Percentiles rank a stretch among this genome's conserved stretches.
Conservation (phyloP, 352 stramenopile genomes). For the Pythium aquatile region DNA sequence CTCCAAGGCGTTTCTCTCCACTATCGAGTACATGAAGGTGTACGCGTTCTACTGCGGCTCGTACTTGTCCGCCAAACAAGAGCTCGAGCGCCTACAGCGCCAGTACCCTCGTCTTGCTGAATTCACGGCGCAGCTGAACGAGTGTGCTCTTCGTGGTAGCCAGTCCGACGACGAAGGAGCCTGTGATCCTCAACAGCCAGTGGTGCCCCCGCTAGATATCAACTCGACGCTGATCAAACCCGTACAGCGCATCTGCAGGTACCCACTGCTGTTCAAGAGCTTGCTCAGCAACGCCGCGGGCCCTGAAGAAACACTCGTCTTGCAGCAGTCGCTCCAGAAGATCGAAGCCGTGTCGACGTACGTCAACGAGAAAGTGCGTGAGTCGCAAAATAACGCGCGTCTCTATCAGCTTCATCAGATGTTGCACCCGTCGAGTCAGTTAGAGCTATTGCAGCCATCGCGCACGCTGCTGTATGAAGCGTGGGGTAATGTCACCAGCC, state of each 20-base stretch:
- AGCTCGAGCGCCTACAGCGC: slow-evolving; percentile 42
- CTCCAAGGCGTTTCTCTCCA: slow-evolving; percentile 37
- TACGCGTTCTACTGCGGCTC: slow-evolving; percentile 67
- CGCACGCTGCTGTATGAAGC: slow-evolving; percentile 48
- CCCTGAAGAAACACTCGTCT: slow-evolving; percentile 30
- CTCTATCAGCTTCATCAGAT: slow-evolving; percentile 43
- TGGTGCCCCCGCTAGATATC: slow-evolving; percentile 35
- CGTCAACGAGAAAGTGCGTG: slow-evolving; percentile 64
- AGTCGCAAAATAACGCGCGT: slow-evolving; percentile 59
- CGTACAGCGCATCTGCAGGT: slow-evolving; percentile 69
- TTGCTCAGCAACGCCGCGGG: slow-evolving; percentile 37
- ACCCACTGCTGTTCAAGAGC: slow-evolving; percentile 56
- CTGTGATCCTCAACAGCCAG: neutral
- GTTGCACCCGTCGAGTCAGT: slow-evolving; percentile 34
- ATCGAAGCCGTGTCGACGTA: slow-evolving; percentile 50
- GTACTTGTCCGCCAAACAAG: slow-evolving; percentile 44
- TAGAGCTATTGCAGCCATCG: slow-evolving; percentile 50
- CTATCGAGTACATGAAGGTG: slow-evolving; percentile 68
- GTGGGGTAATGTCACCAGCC: slow-evolving; percentile 33
- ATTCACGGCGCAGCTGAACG: slow-evolving; percentile 32
- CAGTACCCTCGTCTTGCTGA: slow-evolving; percentile 18
- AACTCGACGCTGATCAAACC: slow-evolving; percentile 69
- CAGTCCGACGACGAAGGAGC: slow-evolving; percentile 8
- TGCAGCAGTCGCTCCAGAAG: slow-evolving; percentile 39
- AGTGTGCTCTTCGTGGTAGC: slow-evolving; percentile 16